A percentile compares a stretch with the other conserved stretches of the same genome.
Conservation (phyloP, 1,139 yeast species). For the Hansenula sp. region DNA sequence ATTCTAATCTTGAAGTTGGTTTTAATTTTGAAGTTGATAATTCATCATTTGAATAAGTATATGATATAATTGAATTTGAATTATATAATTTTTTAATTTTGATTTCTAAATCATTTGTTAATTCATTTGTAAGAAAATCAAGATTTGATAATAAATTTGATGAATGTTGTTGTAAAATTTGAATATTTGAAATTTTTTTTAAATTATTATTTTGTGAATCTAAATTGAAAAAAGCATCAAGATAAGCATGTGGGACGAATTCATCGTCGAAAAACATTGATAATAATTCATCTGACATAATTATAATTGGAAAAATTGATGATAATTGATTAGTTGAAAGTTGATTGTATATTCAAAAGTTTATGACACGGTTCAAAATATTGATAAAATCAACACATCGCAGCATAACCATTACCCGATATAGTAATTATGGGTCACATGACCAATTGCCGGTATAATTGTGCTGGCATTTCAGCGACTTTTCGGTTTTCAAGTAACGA, state of each 20-base stretch:
- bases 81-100: slow-evolving; percentile 40
- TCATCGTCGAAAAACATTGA: slow-evolving; percentile 45
- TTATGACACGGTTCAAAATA: too few relatives aligned
- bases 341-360: too few relatives aligned
- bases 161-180: slow-evolving; percentile 32
- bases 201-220: slow-evolving; percentile 8
- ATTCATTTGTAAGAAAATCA: slow-evolving; percentile 56
- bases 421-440: not conserved
- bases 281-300: slow-evolving; percentile 28
- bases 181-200: slow-evolving; percentile 24
- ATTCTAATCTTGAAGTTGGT: slow-evolving; percentile 52
- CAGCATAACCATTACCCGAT: not conserved
- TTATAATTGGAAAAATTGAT: not conserved
- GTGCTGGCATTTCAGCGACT: not conserved
- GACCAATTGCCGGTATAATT: not conserved
- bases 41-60: slow-evolving; percentile 17
- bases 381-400: too few relatives aligned
- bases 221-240: slow-evolving; percentile 35
- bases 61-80: slow-evolving; percentile 36
- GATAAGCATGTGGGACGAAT: slow-evolving; percentile 44
- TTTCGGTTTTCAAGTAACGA: slow-evolving; percentile 10
- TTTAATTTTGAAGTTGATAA: slow-evolving; percentile 20
- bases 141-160: slow-evolving; percentile 47
- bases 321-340: not conserved
- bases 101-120: slow-evolving; percentile 45